phyloP scores from a whole-genome alignment of 768 basidiomycete species.

The Porphyrellus cyaneotinctus region DNA sequence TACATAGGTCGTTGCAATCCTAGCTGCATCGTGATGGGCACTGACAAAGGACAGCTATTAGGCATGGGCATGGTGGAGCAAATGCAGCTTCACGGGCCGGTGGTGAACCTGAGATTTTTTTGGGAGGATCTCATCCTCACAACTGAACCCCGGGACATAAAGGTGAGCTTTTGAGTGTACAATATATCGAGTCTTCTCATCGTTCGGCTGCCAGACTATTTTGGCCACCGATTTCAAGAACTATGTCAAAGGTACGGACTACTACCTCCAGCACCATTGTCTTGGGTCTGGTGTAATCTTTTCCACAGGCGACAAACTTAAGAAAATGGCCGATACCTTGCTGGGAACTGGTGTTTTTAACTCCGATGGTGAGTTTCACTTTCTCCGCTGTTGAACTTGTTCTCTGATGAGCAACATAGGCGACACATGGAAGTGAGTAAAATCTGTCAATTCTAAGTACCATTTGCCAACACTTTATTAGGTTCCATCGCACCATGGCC shows the following conservation, averaged over 20 bases:
- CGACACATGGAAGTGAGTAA: slow-evolving; percentile 64
- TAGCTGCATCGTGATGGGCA: too few relatives aligned
- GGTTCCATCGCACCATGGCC: slow-evolving; percentile 64
- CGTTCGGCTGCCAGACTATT: slow-evolving; percentile 28
- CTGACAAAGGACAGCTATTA: slow-evolving; percentile 7
- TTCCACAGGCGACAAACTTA: slow-evolving; percentile 32
- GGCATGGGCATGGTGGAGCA: slow-evolving; percentile 25
- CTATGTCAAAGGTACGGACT: slow-evolving; percentile 39
- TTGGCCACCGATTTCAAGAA: slow-evolving; percentile 42
- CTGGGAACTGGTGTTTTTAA: slow-evolving; percentile 56
- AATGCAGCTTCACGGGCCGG: slow-evolving; percentile 23
- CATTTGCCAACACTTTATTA: slow-evolving; percentile 13
- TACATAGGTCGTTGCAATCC: slow-evolving; percentile 32
- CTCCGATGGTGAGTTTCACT: slow-evolving; percentile 38
- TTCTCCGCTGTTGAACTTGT: background rate
- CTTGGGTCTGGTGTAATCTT: background rate
- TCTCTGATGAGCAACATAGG: slow-evolving; percentile 33
- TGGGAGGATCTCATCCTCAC: slow-evolving; percentile 51
- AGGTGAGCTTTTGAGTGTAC: slow-evolving; percentile 19
- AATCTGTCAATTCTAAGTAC: background rate
- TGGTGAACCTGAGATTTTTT: slow-evolving; percentile 42
- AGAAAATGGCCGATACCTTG: slow-evolving; percentile 29
- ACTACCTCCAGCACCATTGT: background rate
- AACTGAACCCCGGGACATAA: slow-evolving; percentile 45
- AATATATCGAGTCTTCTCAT: background rate